Evolutionary conservation across 2,329 filamentous ascomycete genomes (phyloP).

Genomic region (Annulohypoxylon truncatum): DNA sequence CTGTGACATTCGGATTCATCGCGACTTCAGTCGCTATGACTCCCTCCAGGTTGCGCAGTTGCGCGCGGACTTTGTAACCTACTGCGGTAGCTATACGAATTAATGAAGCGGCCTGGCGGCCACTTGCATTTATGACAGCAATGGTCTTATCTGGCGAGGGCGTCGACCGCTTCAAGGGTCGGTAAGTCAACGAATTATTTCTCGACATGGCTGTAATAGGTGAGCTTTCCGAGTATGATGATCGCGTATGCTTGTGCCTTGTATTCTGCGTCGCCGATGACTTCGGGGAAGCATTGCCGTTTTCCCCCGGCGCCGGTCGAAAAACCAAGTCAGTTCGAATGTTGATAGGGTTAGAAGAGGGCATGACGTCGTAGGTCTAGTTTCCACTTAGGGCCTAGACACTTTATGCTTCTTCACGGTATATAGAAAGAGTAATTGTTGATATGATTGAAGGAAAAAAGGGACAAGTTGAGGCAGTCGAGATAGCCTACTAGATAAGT

Average conservation of each 20-base stretch:
- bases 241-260: constrained; percentile 71
- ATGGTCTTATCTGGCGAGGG: constrained; percentile 79
- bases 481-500: neutral
- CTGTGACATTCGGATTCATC: constrained; percentile 78
- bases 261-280: constrained; percentile 40
- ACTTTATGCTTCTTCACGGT: constrained; percentile 10
- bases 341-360: constrained; percentile 49
- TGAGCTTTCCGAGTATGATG: constrained; percentile 71
- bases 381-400: constrained; percentile 21
- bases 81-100: constrained; percentile 94
- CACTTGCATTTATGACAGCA: constrained; percentile 94
- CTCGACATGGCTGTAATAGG: constrained; percentile 62
- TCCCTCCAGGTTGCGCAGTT: constrained; percentile 87
- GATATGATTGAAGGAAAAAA: constrained; percentile 16
- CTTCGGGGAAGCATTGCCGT: constrained; percentile 46
- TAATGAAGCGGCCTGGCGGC: constrained; percentile 93
- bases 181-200: constrained; percentile 71
- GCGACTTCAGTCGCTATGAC: constrained; percentile 89
- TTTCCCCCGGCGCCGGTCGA: constrained; percentile 47
- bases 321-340: constrained; percentile 51
- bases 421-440: constrained; percentile 7
- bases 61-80: constrained; percentile 91
- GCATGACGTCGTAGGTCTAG: constrained; percentile 40
- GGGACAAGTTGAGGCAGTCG: constrained; percentile 10
- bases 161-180: constrained; percentile 69